A percentile compares a stretch with the other conserved stretches of the same genome.
phyloP scores from a whole-genome alignment of 306 rosid genomes.

The Datisca glomerata region DNA sequence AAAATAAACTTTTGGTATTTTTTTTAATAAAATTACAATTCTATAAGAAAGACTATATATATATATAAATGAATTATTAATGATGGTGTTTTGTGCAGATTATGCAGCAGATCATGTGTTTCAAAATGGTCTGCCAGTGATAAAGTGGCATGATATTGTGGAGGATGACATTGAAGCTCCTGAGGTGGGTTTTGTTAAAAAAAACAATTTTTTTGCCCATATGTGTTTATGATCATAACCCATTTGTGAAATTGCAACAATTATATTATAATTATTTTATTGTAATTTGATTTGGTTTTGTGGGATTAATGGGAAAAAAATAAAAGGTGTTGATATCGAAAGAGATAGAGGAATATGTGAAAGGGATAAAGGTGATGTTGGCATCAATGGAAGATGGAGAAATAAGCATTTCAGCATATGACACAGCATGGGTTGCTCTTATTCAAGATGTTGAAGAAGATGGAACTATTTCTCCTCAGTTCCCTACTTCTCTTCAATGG shows the following conservation, averaged over 20 bases:
- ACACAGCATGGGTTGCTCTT: conserved; percentile 96
- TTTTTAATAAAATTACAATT: no score
- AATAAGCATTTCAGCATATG: conserved; percentile 70
- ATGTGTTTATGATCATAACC: no score
- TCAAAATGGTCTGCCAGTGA: conserved; percentile 47
- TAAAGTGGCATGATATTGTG: conserved; percentile 56
- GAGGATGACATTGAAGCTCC: conserved; percentile 40
- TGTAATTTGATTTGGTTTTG: not conserved
- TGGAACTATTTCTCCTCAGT: conserved; percentile 33
- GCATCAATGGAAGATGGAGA: conserved; percentile 68
- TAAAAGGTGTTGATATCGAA: conserved; percentile 16
- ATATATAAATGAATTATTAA: no score
- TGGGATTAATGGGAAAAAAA: no score
- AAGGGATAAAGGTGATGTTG: conserved; percentile 35
- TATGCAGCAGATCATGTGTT: conserved; percentile 21
- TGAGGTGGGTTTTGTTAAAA: not conserved
- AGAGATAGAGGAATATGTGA: conserved; percentile 34
- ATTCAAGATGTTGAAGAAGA: conserved; percentile 39
- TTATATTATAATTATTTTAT: no score
- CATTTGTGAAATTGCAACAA: no score
- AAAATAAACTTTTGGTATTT: no score
- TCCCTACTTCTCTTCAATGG: conserved; percentile 70
- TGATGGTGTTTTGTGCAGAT: not conserved
- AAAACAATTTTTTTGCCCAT: no score
- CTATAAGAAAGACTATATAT: no score